phyloP scores from a whole-genome alignment of 2,329 filamentous ascomycete species.

The Sporothrix variecibatus region DNA sequence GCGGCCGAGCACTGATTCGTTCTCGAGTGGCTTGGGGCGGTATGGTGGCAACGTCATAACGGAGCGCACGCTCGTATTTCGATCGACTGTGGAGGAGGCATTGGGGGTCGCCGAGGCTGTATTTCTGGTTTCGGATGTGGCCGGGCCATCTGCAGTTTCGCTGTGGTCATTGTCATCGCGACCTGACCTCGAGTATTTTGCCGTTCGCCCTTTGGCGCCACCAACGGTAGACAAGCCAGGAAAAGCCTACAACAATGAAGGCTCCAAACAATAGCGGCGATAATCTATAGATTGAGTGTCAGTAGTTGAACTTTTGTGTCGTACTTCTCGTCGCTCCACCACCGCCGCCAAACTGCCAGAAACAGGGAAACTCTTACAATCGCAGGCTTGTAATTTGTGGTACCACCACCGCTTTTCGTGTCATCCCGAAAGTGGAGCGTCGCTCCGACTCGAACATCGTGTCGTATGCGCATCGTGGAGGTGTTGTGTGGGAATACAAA shows the following conservation, averaged over 20 bases:
- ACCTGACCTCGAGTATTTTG: constrained; percentile 32
- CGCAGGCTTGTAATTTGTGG: not conserved
- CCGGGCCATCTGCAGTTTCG: constrained; percentile 28
- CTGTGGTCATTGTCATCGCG: constrained; percentile 33
- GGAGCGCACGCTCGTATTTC: constrained; percentile 85
- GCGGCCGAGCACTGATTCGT: constrained; percentile 79
- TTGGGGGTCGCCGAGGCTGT: not conserved
- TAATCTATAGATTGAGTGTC: not conserved
- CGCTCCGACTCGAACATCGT: not conserved
- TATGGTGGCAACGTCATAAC: constrained; percentile 93
- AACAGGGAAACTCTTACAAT: constrained; percentile 17
- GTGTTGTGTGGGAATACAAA: not conserved
- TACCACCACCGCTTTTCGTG: not conserved
- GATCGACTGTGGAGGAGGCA: constrained; percentile 57
- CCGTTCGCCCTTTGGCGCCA: constrained; percentile 19
- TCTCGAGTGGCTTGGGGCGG: constrained; percentile 68
- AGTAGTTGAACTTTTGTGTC: not conserved
- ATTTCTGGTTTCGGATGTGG: constrained; percentile 15
- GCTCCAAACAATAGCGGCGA: not conserved
- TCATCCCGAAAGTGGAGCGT: not conserved
- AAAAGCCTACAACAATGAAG: not conserved
- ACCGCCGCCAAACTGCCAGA: not conserved
- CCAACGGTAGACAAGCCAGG: constrained; percentile 16
- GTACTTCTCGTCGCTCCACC: not conserved
- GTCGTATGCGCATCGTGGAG: constrained; percentile 18